Evolutionary conservation across 345 rosid species (phyloP).

Genomic region (Lagerstroemia speciosa): DNA sequence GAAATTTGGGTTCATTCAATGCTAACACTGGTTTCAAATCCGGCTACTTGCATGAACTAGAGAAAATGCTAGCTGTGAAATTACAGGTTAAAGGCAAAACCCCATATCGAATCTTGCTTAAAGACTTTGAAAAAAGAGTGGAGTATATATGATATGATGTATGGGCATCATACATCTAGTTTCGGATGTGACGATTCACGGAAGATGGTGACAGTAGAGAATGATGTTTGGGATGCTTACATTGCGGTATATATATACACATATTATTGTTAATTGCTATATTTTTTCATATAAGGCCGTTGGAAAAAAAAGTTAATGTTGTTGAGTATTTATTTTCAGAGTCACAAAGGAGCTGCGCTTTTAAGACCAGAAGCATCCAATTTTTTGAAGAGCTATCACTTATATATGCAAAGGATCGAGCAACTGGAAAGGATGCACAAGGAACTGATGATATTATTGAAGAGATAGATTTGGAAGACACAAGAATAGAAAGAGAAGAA

Average conservation of each 20-base stretch:
- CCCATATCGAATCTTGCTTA: background rate
- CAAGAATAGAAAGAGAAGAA: background rate
- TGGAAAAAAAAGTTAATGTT: too few relatives aligned
- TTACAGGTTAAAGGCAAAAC: background rate
- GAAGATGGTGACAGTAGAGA: background rate
- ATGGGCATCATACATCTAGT: background rate
- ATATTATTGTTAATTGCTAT: too few relatives aligned
- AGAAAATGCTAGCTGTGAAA: background rate
- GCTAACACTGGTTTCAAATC: background rate
- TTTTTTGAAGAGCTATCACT: background rate
- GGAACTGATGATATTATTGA: background rate
- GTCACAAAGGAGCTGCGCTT: background rate
- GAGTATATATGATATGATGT: background rate
- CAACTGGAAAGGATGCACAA: background rate
- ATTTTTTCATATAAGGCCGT: too few relatives aligned
- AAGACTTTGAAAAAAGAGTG: constrained; percentile 2
- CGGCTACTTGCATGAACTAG: background rate
- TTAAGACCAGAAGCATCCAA: background rate
- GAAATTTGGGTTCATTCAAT: background rate
- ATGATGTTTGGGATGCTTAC: background rate
- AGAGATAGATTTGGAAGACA: background rate
- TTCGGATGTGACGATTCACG: background rate
- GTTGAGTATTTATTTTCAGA: background rate
- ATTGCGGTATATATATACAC: background rate
- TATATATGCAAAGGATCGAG: background rate